phyloP scores from a whole-genome alignment of 1,139 yeast genomes.

The Scheffersomyces titani region DNA sequence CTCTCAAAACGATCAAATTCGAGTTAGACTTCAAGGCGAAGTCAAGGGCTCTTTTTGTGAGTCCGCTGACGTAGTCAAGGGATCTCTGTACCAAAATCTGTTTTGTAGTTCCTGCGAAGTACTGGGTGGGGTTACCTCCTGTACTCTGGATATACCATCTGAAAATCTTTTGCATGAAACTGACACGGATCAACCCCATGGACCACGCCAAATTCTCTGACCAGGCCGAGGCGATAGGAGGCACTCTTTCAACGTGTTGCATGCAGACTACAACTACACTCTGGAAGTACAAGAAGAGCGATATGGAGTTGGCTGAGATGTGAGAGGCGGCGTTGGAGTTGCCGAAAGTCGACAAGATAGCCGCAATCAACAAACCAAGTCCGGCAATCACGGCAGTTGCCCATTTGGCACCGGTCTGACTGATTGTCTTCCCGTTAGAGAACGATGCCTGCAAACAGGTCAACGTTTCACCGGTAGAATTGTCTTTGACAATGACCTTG shows the following conservation, averaged over 20 bases:
- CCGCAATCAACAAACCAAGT: constrained; percentile 69
- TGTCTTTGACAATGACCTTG: constrained; percentile 47
- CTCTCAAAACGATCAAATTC: constrained; percentile 65
- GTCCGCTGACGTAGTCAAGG: constrained; percentile 21
- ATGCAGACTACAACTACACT: constrained; percentile 71
- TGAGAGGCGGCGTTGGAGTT: constrained; percentile 80
- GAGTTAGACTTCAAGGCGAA: constrained; percentile 39
- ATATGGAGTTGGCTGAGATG: constrained; percentile 72
- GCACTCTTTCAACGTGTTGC: constrained; percentile 72
- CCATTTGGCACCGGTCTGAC: constrained; percentile 80
- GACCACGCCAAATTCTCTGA: constrained; percentile 83
- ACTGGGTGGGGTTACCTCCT: constrained; percentile 70
- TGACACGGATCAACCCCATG: constrained; percentile 71
- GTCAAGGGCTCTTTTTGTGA: constrained; percentile 30
- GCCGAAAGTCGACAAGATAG: constrained; percentile 69
- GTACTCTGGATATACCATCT: constrained; percentile 82
- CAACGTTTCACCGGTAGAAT: constrained; percentile 39
- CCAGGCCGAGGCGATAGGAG: constrained; percentile 83
- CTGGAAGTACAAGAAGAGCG: constrained; percentile 75
- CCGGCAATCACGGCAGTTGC: constrained; percentile 83
- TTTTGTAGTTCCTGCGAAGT: constrained; percentile 55
- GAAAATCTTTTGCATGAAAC: constrained; percentile 74
- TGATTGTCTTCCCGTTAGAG: constrained; percentile 71
- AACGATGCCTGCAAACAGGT: constrained; percentile 74
- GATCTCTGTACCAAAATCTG: constrained; percentile 74